Evolutionary conservation across 345 rosid species (phyloP), one percentile per base, ranked within the genome.

Genomic region (Citrus sinensis): DNA sequence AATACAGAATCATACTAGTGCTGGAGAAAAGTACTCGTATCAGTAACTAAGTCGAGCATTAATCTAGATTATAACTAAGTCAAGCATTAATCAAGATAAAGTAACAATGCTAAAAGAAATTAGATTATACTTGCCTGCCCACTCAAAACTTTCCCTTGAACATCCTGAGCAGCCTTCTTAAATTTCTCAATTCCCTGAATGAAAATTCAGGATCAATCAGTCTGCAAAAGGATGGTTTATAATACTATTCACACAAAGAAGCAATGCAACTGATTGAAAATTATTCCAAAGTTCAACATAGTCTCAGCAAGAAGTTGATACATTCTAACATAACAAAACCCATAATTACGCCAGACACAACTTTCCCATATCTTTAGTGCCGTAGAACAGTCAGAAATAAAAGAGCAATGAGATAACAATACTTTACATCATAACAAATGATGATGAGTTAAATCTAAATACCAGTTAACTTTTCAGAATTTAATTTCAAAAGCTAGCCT

Each of bases 121-220:
- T 46, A 70, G 5, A 67, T 59, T 68, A 24, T 63, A 24, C 82
- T 76, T 85, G 85, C 98, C 91, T 94, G 91, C 79, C 98, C 98
- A 82, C 92, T 89, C 78, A 94, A 86, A 67, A 78, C 81, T 67
- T 85, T 90, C 68, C 98, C 98, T 80, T 88, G 83, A 69, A 96
- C 90, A 80, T 91, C 94, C 86, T 89, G 92, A 73, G 92, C 92
- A 78, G 95, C 98, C 84, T 92, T 96, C 86, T 86, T 91, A 87
- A 94, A 94, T 83, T 87, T 96, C 85, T 94, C 98, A 87, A 96
- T 94, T 66, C 98, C 99, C 98, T 96, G 83, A 70, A 81, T 42
- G 75, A 19, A 70, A 74, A 68, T 75, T 27, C 25, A 81, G 4
- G 63, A 76, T 70, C 70, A 42, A 69, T 83, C 40, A 81, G 42